A percentile compares a stretch with the other conserved stretches of the same genome.
Evolutionary conservation across 768 basidiomycete species (phyloP).

Genomic region (Naematelia encephala): DNA sequence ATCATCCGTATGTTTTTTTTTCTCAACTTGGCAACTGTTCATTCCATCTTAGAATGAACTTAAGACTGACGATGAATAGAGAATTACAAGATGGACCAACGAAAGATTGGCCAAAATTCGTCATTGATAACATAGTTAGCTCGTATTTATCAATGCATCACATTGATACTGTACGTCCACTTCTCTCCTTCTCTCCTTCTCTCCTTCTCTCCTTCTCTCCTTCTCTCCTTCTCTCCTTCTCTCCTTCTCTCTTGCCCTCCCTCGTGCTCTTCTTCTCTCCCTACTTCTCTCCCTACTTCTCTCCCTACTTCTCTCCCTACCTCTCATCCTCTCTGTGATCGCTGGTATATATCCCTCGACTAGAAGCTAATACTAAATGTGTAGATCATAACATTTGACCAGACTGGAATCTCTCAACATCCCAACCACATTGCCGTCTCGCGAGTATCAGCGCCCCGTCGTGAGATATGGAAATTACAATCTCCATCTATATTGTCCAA

Average conservation of each 20-base stretch:
- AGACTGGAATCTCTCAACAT: constrained; percentile 71
- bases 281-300: not conserved
- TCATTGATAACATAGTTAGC: not conserved
- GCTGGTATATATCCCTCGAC: not conserved
- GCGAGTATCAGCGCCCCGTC: constrained; percentile 54
- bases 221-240: not conserved
- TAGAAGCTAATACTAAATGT: not conserved
- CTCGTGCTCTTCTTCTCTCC: not conserved
- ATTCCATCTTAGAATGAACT: too few relatives aligned
- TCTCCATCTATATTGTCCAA: constrained; percentile 33
- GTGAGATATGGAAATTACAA: constrained; percentile 26
- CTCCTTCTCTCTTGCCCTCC: not conserved
- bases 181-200: not conserved
- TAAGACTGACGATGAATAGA: constrained; percentile 47
- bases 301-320: not conserved
- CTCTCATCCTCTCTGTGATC: not conserved
- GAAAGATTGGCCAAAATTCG: constrained; percentile 14
- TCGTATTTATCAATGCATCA: not conserved
- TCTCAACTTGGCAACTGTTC: not conserved
- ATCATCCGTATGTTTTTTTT: constrained; percentile 63
- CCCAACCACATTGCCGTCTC: constrained; percentile 76
- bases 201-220: not conserved
- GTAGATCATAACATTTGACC: constrained; percentile 84
- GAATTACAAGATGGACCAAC: constrained; percentile 73
- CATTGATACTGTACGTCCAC: not conserved